Base-by-base conservation (phyloP, 2,329 filamentous ascomycete species). In the Diaporthe australafricana region DNA sequence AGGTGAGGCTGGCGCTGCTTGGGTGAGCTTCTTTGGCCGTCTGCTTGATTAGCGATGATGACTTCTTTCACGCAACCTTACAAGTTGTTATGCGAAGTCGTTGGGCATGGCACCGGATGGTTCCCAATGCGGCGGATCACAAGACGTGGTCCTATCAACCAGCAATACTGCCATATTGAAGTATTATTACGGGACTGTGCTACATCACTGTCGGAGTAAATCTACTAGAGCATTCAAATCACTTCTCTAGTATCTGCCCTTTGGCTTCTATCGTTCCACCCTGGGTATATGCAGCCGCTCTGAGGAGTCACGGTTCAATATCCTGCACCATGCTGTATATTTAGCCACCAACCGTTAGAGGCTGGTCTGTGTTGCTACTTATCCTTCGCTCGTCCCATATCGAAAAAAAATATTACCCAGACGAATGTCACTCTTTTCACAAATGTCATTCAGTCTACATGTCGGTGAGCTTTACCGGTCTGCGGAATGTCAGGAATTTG, bases 1-100 rank as follows among this genome's bases (percentile, higher is more conserved):
- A 75, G 47, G 83, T 79, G 3, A 77, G 75, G 67, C 68, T 74
- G 62, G 70, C 71, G 17, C 71, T 80, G 53, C n/a, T 70, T 32
- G 66, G 40, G 4, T 72, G 65, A 57, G 25, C 16, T 66, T 9
- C 5, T 57, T 5, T n/a, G 8, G 30, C n/a, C 16, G 9, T 6
- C 5, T 35, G 3, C 25, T 30, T 47, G n/a, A 17, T 8, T 5
- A 25, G 16, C n/a, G 32, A 17, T 67, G 63, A 9, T 32, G 12
- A 11, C 45, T 20, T 3, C 16, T 14, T 14, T 12, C 5, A 25
- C 1, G 12, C 42, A 5, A n/a, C 17, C 7, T 25, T 25, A 6
- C 6, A 27, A 20, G 1, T 17, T 32, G 12, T 9, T 48, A 7
- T 12, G 12, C 27, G 16, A 17, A n/a, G 27, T 14, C 6, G 25